These are phyloP conservation scores for Petunia secreta DNA, from an alignment of 257 asterid species.

Conservation along the genomic window DNA sequence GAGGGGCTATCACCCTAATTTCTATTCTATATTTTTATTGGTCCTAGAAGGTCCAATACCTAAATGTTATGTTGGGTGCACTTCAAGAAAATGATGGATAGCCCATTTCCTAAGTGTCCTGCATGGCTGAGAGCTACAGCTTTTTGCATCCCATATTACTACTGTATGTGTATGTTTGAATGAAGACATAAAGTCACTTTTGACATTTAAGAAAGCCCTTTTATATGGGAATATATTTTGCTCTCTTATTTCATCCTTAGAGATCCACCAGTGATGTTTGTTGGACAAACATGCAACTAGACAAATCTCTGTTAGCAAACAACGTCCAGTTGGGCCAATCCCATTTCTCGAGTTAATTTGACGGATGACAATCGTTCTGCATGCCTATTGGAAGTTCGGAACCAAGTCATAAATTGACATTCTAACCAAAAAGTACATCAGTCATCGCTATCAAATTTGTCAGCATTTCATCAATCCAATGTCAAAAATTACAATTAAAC, in stretches of 20 bases:
- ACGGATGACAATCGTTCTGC: too few species aligned
- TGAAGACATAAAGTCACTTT: slow-evolving; percentile 5
- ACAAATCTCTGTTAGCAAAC: too few species aligned
- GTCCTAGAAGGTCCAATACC: not conserved
- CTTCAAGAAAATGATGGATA: not conserved
- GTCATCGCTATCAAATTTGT: too few species aligned
- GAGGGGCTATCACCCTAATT: not conserved
- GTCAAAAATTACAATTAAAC: too few species aligned
- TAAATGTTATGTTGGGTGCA: slow-evolving; percentile 14
- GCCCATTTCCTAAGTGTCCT: not conserved
- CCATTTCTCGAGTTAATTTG: too few species aligned
- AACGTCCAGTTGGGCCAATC: too few species aligned
- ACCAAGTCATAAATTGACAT: too few species aligned
- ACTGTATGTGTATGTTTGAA: not conserved
- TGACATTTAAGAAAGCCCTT: not conserved
- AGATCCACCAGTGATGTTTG: too few species aligned
- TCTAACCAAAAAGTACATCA: too few species aligned
- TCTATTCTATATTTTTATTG: not conserved
- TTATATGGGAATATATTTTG: not conserved
- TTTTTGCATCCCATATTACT: not conserved
- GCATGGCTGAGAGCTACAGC: not conserved
- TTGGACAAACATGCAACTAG: too few species aligned
- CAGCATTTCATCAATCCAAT: too few species aligned
- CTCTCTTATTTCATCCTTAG: not conserved
- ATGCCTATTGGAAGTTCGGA: too few species aligned